Conservation (phyloP, 208 protist species). For the Acanthamoeba triangularis region DNA sequence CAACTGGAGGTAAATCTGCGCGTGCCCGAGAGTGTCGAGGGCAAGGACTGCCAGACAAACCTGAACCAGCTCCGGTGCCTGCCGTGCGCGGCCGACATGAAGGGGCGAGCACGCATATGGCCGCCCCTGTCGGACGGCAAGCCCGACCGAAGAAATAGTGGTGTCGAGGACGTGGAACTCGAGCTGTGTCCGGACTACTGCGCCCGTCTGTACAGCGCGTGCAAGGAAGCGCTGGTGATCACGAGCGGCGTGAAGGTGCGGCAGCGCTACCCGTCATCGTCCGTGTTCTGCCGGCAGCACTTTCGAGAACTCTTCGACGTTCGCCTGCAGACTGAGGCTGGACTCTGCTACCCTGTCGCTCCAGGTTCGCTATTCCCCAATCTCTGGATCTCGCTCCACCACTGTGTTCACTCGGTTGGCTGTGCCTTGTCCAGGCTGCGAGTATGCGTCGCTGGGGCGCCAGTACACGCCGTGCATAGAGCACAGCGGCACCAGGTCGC, state of each 20-base stretch:
- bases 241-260: background rate
- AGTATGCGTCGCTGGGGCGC: background rate
- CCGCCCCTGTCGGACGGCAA: background rate
- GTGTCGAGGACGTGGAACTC: slow-evolving; percentile 2
- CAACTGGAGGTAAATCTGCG: background rate
- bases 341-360: background rate
- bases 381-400: background rate
- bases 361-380: background rate
- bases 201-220: background rate
- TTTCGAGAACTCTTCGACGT: slow-evolving; percentile 24
- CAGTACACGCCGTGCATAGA: slow-evolving; percentile 48
- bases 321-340: background rate
- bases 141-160: background rate
- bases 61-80: slow-evolving; percentile 22
- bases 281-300: background rate
- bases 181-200: slow-evolving; percentile 55
- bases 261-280: background rate
- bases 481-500: background rate
- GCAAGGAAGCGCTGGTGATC: background rate
- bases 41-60: background rate
- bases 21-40: background rate
- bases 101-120: background rate
- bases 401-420: background rate
- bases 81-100: background rate
- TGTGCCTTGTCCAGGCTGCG: background rate